Base-by-base conservation (phyloP, 176 grass and related monocot species). In the Bonia amplexicaulis region DNA sequence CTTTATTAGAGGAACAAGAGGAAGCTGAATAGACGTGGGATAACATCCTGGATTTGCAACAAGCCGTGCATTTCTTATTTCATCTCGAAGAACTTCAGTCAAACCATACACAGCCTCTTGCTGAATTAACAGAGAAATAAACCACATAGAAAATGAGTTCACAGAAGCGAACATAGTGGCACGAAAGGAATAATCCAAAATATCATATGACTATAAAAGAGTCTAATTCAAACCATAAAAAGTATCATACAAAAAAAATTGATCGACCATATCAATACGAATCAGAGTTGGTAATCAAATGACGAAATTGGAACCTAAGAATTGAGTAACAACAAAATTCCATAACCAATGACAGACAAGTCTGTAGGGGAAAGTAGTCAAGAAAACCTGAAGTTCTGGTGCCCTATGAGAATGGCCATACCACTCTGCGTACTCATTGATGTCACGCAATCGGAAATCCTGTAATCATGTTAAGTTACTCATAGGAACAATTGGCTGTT, bases 41-140 rank as follows among this genome's bases (percentile, higher is more conserved):
- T 98, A 98, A 79, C 96, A 99, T 70, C 96, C 96, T 53, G 93
- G 96, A 82, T 99, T 99, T 74, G 96, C 96, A 74, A 99, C 90
- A 77, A 99, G 90, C 19, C 81, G 80, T 51, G 91, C 96, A 71
- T 87, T 96, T 68, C 62, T 81, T 86, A 96, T 91, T 81, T 96
- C 86, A 81, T 91, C 86, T 76, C 96, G 91, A 44, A 59, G 88
- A 85, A 96, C 80, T 87, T 96, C 93, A n/a, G 96, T 99, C 81
- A 99, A 78, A 71, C 96, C 96, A 83, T 99, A 99, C 45, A 99
- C 78, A 63, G 91, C 91, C 72, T 99, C 93, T 87, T 86, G 82
- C 96, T 99, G 70, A 74, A 86, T 46, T 65, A 76, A 84, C 4
- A 80, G 46, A 66, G 1, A 76, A 86, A 73, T 22, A 54, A 55